Base-by-base conservation (phyloP, 306 rosid species). In the Prunus davidiana region DNA sequence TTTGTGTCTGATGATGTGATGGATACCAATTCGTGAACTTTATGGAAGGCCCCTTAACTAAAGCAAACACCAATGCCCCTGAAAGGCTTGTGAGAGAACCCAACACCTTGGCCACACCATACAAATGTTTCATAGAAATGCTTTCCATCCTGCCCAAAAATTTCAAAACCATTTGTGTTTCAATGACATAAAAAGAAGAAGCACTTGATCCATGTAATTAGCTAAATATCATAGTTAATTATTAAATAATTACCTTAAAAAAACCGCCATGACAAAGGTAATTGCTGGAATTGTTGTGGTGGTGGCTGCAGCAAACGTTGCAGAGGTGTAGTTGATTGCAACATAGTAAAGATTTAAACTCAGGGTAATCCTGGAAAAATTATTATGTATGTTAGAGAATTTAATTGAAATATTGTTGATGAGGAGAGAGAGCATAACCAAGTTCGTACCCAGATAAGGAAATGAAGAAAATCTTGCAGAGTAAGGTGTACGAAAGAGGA, bases 281-380 rank as follows among this genome's bases (percentile, higher is more conserved):
- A 95, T 90, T 67, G 89, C 88, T 18, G 97, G 98, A 78, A 95
- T 66, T 27, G 95, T 80, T 80, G 90, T 95, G 60, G 97, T 85
- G 76, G 87, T 47, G 65, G 98, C 98, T 6, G 97, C 97, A 13
- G 97, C 96, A 82, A 88, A 95, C 70, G 97, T 95, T 84, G 98
- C 97, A 45, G 98, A 78, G 62, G 96, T 95, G 50, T 85, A 79
- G 86, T 87, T 88, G 76, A 95, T 83, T 25, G 97, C 90, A 49
- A 86, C 87, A 67, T 84, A 95, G 86, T 89, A 95, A 41, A 95
- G 91, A 74, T 84, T 95, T 78, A 93, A 81, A 84, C 97, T 90
- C 69, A 87, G 47, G 43, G 98, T 92, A 67, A 92, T 78, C 91
- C 97, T 95, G 46, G 32, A 64, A 25, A 72, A 41, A 69, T 32